Conservation (phyloP, 2,329 filamentous ascomycete genomes). For the Neonectria ditissima region DNA sequence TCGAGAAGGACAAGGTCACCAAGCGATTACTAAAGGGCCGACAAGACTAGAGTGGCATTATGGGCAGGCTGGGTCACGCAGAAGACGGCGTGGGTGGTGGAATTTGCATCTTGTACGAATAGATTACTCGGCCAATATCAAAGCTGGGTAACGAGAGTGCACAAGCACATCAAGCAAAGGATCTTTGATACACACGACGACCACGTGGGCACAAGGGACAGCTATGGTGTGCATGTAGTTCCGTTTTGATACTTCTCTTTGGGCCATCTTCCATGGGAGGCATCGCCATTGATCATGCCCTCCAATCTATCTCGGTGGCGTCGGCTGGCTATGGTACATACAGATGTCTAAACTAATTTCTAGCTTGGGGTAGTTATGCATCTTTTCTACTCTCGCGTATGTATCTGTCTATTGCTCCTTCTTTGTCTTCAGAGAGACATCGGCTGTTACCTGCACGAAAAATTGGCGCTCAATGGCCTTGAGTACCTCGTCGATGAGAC, state of each 20-base stretch:
- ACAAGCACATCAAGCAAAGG: conserved; percentile 32
- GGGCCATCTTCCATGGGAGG: conserved; percentile 20
- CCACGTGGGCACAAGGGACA: conserved; percentile 2
- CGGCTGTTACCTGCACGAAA: conserved; percentile 66
- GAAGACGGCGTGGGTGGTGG: conserved; percentile 29
- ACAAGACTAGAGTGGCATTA: conserved; percentile 76
- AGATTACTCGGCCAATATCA: conserved; percentile 47
- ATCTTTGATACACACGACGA: not conserved
- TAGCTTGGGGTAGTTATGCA: conserved; percentile 36
- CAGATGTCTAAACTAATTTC: conserved; percentile 44
- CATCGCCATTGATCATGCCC: conserved; percentile 5
- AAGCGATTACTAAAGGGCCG: conserved; percentile 98
- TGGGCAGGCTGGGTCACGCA: conserved; percentile 32
- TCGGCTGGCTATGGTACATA: conserved; percentile 44
- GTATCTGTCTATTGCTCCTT: conserved; percentile 62
- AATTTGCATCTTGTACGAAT: conserved; percentile 51
- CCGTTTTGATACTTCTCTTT: conserved; percentile 18
- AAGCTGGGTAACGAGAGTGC: conserved; percentile 45
- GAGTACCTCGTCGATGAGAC: conserved; percentile 84
- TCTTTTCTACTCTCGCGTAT: conserved; percentile 34
- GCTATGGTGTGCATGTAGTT: conserved; percentile 11
- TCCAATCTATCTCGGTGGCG: conserved; percentile 15
- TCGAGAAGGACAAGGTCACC: conserved; percentile 99
- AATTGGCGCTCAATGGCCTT: conserved; percentile 80
- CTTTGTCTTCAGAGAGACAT: conserved; percentile 58